Evolutionary conservation across 768 basidiomycete genomes (phyloP).

Genomic region (Coprinellus aureogranulatus): DNA sequence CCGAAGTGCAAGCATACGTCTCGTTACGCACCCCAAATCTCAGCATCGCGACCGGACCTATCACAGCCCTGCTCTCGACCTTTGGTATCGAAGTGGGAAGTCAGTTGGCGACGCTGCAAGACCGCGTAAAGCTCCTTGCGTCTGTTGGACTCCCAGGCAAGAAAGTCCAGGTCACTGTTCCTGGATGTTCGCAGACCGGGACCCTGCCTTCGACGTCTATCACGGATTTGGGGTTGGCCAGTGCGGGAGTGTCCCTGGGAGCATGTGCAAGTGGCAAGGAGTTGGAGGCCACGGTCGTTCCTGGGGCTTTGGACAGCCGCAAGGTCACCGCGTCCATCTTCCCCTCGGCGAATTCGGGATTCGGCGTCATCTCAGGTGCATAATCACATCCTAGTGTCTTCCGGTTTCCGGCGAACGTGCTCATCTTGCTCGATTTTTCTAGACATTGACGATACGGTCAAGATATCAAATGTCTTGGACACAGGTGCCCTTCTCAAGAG

Average conservation of each 20-base stretch:
- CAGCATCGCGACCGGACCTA: slow-evolving; percentile 16
- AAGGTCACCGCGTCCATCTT: slow-evolving; percentile 31
- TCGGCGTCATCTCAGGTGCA: slow-evolving; percentile 44
- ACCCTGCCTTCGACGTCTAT: slow-evolving; percentile 28
- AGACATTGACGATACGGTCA: slow-evolving; percentile 48
- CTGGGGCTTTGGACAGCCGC: slow-evolving; percentile 19
- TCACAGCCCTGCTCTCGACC: slow-evolving; percentile 21
- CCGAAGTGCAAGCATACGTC: slow-evolving; percentile 35
- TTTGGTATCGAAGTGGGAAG: slow-evolving; percentile 31
- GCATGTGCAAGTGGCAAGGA: slow-evolving; percentile 20
- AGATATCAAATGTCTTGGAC: slow-evolving; percentile 39
- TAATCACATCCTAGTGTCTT: neutral
- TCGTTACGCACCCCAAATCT: slow-evolving; percentile 29
- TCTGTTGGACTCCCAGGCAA: slow-evolving; percentile 32
- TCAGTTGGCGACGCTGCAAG: slow-evolving; percentile 21
- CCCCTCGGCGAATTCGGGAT: slow-evolving; percentile 33
- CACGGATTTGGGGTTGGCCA: slow-evolving; percentile 33
- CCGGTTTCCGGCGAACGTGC: neutral
- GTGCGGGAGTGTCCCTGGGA: slow-evolving; percentile 31
- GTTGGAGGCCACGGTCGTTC: slow-evolving; percentile 17
- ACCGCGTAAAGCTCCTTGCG: slow-evolving; percentile 32
- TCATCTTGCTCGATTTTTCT: neutral
- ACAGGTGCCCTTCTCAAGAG: slow-evolving; percentile 30
- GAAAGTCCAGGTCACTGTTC: slow-evolving; percentile 28
- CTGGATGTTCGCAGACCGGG: slow-evolving; percentile 27